Evolutionary conservation across 1,284 basidiomycete species (phyloP), one percentile per base, ranked within the genome.

Genomic region (Microbotryum silenes-acaulis): DNA sequence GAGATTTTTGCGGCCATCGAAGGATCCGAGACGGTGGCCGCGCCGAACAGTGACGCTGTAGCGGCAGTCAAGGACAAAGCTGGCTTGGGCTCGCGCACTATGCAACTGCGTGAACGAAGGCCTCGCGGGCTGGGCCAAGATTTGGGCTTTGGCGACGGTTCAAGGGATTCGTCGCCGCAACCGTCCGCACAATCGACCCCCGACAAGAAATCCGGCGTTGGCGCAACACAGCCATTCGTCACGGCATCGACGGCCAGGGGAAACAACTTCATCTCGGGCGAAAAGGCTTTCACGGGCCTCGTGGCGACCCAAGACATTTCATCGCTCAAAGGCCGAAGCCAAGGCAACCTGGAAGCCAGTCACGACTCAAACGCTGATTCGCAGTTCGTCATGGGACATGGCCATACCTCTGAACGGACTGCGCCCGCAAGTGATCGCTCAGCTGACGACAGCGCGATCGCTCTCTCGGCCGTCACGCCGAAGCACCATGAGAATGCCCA

Each of bases 31-130:
- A n/a, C 6, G 20, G 10, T 27, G 25, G 23, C 9, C 18, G 14
- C 31, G 18, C n/a, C 3, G 27, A 31, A 23, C 42, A 18, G n/a
- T 44, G 33, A 42, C 18, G 6, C 20, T 20, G 31, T 3, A 10
- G 14, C 18, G 8, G 23, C 10, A 25, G 29, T 4, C 20, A 52
- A 47, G 55, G 27, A 21, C 42, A 51, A 49, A 48, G 42, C 10
- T 21, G 25, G 21, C 25, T 18, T 42, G 4, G 37, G 37, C 37
- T 42, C 37, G 8, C 37, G 21, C 47, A 53, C 62, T 44, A 59
- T 61, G 47, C 62, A 66, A 45, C 53, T 68, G 23, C 45, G 67
- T 12, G 61, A 60, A 44, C 37, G 67, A 8, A 59, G 54, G 21
- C 20, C 51, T 6, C 31, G 57, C 37, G 37, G 37, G 5, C 37